Percentiles rank a stretch among this genome's conserved stretches.
Conservation (phyloP, 768 basidiomycete genomes). For the Mycena olivaceomarginata region DNA sequence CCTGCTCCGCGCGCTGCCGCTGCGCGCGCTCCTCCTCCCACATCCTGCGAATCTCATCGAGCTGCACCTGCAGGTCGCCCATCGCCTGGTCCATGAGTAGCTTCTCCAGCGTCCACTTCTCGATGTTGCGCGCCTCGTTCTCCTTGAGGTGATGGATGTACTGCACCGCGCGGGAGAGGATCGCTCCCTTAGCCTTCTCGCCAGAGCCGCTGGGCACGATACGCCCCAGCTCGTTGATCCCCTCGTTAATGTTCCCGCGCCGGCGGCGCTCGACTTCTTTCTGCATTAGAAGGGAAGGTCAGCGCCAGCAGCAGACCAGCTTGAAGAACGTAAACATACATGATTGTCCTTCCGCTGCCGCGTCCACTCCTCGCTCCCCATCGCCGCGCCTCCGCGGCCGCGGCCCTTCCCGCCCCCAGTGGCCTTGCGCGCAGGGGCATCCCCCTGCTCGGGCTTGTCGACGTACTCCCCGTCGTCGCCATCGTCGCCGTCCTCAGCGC, state of each 20-base stretch:
- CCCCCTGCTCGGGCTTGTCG: conserved; percentile 44
- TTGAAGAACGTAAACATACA: conserved; percentile 61
- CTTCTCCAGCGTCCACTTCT: conserved; percentile 96
- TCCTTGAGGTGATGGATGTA: conserved; percentile 95
- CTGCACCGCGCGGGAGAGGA: conserved; percentile 91
- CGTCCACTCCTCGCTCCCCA: conserved; percentile 88
- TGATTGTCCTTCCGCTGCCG: conserved; percentile 90
- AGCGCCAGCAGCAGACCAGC: neutral
- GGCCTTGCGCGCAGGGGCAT: conserved; percentile 52
- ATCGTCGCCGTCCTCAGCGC: conserved; percentile 50
- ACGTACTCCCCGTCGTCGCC: conserved; percentile 52
- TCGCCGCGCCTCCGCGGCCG: conserved; percentile 73
- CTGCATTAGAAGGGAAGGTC: conserved; percentile 61
- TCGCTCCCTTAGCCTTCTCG: conserved; percentile 93
- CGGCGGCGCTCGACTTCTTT: conserved; percentile 99
- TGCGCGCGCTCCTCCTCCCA: conserved; percentile 87
- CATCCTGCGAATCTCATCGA: conserved; percentile 87
- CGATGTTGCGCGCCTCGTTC: conserved; percentile 91
- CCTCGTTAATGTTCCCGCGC: conserved; percentile 96
- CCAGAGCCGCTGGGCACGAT: conserved; percentile 93
- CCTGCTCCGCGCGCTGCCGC: conserved; percentile 77
- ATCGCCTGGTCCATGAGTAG: conserved; percentile 94
- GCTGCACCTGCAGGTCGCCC: conserved; percentile 90
- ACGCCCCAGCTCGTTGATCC: conserved; percentile 93
- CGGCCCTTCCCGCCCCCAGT: conserved; percentile 63